A percentile compares a stretch with the other conserved stretches of the same genome.
Conservation (phyloP, 345 rosid species). For the Salix arbutifolia region DNA sequence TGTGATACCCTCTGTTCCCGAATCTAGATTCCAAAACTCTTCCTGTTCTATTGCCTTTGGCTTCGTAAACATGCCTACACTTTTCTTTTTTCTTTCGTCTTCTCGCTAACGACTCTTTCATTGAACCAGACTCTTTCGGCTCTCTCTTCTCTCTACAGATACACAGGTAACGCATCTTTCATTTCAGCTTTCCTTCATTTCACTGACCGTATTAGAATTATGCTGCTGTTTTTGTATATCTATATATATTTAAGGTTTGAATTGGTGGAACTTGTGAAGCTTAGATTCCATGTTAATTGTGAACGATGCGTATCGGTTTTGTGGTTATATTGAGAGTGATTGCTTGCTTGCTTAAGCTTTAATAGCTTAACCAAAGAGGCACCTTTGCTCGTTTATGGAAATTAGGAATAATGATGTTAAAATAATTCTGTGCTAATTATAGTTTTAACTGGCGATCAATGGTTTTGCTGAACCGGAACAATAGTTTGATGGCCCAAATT, state of each 20-base stretch:
- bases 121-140: neutral
- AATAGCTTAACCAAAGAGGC: neutral
- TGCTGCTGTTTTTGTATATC: neutral
- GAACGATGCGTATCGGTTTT: neutral
- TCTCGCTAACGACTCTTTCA: neutral
- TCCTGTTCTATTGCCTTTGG: conserved; percentile 3
- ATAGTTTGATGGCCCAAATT: neutral
- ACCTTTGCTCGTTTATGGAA: neutral
- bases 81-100: neutral
- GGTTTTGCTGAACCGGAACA: neutral
- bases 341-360: neutral
- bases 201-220: neutral
- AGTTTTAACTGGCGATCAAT: neutral
- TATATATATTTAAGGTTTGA: neutral
- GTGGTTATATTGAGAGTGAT: neutral
- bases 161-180: neutral
- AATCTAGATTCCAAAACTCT: conserved; percentile 2
- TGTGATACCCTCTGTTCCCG: neutral
- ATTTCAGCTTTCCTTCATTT: neutral
- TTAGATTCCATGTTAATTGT: neutral
- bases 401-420: neutral
- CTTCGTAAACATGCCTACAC: neutral
- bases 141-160: neutral
- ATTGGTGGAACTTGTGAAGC: neutral
- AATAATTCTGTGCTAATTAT: neutral